These are phyloP conservation scores for Cenchrus fungigraminus DNA, from an alignment of 176 grass and related monocot genomes.

Conservation along the genomic window DNA sequence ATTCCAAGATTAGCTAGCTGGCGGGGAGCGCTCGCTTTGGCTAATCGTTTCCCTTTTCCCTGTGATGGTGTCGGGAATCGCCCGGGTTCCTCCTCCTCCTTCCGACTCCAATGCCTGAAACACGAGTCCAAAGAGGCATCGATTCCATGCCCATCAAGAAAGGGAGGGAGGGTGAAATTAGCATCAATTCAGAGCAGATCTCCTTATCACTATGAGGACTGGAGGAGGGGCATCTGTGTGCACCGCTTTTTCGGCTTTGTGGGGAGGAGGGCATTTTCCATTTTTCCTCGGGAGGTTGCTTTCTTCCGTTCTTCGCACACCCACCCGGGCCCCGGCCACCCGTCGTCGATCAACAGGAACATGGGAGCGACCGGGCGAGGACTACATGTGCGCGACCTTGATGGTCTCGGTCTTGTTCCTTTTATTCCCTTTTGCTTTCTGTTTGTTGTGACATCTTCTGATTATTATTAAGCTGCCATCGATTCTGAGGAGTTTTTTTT, in stretches of 20 bases:
- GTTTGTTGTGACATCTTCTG: background rate
- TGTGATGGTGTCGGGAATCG: conserved; percentile 36
- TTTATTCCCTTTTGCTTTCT: background rate
- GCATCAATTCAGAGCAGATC: background rate
- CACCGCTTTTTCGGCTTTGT: conserved; percentile 36
- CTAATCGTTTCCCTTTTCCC: background rate
- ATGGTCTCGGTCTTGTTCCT: background rate
- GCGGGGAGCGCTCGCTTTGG: background rate
- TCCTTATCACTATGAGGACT: conserved; percentile 3
- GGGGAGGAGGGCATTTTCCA: background rate
- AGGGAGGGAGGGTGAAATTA: background rate
- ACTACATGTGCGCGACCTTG: background rate
- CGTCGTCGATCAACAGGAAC: background rate
- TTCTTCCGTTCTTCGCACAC: conserved; percentile 19
- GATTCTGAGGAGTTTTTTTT: background rate
- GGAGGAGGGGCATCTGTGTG: conserved; percentile 1
- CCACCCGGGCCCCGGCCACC: too few species aligned
- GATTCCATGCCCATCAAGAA: background rate
- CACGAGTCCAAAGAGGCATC: conserved; percentile 6
- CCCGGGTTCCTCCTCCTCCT: background rate
- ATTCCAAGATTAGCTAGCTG: conserved; percentile 13
- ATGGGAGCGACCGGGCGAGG: background rate
- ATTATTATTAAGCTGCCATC: background rate
- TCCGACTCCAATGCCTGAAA: conserved; percentile 21
- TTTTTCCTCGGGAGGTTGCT: conserved; percentile 27